Percentiles rank a stretch among this genome's conserved stretches.
Evolutionary conservation across 208 protist genomes (phyloP).

Genomic region (Acanthamoeba castellanii): DNA sequence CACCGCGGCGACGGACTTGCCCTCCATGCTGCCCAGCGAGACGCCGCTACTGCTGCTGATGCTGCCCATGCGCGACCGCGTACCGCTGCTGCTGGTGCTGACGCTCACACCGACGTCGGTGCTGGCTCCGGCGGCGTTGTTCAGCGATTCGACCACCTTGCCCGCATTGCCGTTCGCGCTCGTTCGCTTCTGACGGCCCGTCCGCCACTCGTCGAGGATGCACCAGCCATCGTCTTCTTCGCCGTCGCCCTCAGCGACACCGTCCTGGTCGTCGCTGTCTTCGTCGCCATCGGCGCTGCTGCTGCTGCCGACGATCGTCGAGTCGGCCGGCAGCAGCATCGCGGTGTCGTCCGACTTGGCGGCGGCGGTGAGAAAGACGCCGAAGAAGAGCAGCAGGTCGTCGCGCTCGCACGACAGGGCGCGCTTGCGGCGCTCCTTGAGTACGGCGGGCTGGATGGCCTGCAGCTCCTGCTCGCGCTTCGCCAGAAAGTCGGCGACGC

Average conservation of each 20-base stretch:
- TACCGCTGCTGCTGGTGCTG: background rate
- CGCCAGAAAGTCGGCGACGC: slow-evolving; percentile 43
- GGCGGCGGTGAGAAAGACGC: slow-evolving; percentile 34
- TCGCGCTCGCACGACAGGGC: slow-evolving; percentile 23
- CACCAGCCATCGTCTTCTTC: slow-evolving; percentile 42
- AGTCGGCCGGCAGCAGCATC: background rate
- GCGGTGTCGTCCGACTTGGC: background rate
- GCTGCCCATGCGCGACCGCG: background rate
- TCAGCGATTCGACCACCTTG: background rate
- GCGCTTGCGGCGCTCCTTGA: slow-evolving; percentile 18
- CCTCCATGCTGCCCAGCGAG: background rate
- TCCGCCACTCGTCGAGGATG: slow-evolving; percentile 46
- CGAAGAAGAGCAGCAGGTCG: slow-evolving; percentile 50
- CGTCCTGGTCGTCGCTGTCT: background rate
- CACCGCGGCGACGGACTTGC: background rate
- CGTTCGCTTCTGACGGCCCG: background rate
- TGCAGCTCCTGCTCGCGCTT: slow-evolving; percentile 61
- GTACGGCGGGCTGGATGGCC: slow-evolving; percentile 13
- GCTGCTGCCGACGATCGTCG: background rate
- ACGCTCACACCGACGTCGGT: background rate
- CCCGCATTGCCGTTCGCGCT: background rate
- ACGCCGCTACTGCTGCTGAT: background rate
- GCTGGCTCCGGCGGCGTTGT: background rate
- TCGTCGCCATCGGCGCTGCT: background rate
- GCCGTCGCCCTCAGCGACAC: background rate